Percentiles rank a stretch among this genome's conserved stretches.
Conservation (phyloP, 2,329 filamentous ascomycete genomes). For the Phialemoniopsis sp. region DNA sequence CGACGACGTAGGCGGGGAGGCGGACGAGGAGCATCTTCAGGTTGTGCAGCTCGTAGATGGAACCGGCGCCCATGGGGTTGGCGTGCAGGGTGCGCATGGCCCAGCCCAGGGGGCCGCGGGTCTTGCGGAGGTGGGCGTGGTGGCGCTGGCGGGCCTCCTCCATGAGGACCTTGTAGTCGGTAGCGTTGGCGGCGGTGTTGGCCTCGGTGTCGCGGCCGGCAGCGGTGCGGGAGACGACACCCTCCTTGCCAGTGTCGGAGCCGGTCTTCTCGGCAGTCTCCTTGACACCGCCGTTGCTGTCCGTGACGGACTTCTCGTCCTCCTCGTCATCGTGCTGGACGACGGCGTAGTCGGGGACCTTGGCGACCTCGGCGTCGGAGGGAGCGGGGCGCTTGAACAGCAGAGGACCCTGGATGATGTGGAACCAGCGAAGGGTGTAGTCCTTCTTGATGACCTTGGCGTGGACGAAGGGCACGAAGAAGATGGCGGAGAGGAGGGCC, state of each 20-base stretch:
- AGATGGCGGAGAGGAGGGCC: slow-evolving; percentile 54
- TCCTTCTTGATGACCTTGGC: slow-evolving; percentile 67
- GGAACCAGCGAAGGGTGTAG: slow-evolving; percentile 58
- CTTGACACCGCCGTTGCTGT: slow-evolving; percentile 10
- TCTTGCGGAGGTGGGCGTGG: slow-evolving; percentile 59
- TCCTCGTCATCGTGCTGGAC: slow-evolving; percentile 58
- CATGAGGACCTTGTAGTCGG: slow-evolving; percentile 57
- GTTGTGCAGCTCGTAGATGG: slow-evolving; percentile 73
- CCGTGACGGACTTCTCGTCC: slow-evolving; percentile 11
- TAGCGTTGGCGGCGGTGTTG: slow-evolving; percentile 38
- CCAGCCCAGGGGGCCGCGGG: slow-evolving; percentile 71
- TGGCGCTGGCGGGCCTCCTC: slow-evolving; percentile 51
- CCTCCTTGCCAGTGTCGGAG: slow-evolving; percentile 22
- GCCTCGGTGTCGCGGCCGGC: slow-evolving; percentile 32
- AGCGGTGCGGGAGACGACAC: slow-evolving; percentile 15
- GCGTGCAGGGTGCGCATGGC: slow-evolving; percentile 73
- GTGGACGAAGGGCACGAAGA: slow-evolving; percentile 71
- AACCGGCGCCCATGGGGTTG: slow-evolving; percentile 68
- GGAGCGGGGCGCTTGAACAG: slow-evolving; percentile 57
- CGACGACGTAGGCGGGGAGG: slow-evolving; percentile 62
- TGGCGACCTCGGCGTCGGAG: slow-evolving; percentile 49
- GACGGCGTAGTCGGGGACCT: slow-evolving; percentile 73
- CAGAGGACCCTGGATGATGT: slow-evolving; percentile 58
- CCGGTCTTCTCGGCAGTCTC: slow-evolving; percentile 29
- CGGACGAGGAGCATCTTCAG: slow-evolving; percentile 59